Evolutionary conservation across 2,329 filamentous ascomycete species (phyloP), one percentile per base, ranked within the genome.

Genomic region (Epichloe amarillans): DNA sequence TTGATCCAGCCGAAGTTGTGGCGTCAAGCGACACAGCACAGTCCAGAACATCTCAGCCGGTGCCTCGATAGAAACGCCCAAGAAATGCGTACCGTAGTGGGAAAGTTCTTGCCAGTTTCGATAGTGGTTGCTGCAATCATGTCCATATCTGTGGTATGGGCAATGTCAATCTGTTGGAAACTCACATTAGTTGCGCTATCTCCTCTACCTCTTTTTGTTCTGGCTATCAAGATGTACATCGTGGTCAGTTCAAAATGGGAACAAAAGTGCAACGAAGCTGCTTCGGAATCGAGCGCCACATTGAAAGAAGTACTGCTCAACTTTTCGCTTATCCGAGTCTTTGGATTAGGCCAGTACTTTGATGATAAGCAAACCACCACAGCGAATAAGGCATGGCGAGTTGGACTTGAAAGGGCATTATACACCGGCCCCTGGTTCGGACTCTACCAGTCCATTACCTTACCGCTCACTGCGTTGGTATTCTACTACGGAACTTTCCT

Each of bases 21-120:
- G 83, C 95, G 95, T 58, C 83, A 88, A 55, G 70, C 75, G 47
- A 73, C 83, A 2, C 72, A 73, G 36, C 86, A 93, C 63, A 79
- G 76, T 0, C 70, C 84, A 0, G 71, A 73, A 1, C 72, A 74
- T 2, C 73, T 97, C 41, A 80, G 75, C 1, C 82, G 87, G 53
- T 84, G 77, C 43, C 74, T 97, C 0, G 88, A 95, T 59, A 78
- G 84, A 15, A 86, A 88, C 58, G 86, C 84, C 0, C 89, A 97
- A 62, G 88, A 95, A 62, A 90, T 93, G 79, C 79, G 86, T 8
- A 89, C 87, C 57, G 70, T 97, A 0, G 74, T 95, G 0, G 85
- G 86, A 2, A 79, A 85, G 1, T 95, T 95, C 60, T 74, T 83
- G 0, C 84, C 85, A 1, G 79, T 85, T 49, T 65, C 84, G 1